Evolutionary conservation across 2,329 filamentous ascomycete genomes (phyloP).

Genomic region (Alternaria consortialis): DNA sequence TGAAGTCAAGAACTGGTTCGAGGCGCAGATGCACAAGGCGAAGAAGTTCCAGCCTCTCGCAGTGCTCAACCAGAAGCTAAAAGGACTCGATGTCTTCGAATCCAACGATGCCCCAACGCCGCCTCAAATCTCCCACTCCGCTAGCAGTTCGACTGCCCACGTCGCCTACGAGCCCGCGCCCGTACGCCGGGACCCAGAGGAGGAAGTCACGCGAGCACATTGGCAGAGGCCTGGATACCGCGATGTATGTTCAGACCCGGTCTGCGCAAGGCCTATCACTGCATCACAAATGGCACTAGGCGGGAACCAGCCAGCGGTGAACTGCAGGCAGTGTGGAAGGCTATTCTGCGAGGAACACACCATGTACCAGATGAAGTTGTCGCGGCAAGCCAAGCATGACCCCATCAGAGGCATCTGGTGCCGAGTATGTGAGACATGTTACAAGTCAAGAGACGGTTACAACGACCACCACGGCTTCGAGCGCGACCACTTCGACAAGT

Average conservation of each 20-base stretch:
- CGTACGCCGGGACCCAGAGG: constrained; percentile 76
- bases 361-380: constrained; percentile 99
- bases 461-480: constrained; percentile 81
- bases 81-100: constrained; percentile 92
- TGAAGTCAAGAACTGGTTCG: constrained; percentile 97
- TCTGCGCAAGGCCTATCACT: constrained; percentile 67
- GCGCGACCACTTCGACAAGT: constrained; percentile 76
- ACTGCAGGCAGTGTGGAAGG: constrained; percentile 91
- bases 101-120: constrained; percentile 75
- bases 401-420: constrained; percentile 92
- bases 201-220: constrained; percentile 84
- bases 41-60: constrained; percentile 93
- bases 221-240: constrained; percentile 82
- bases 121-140: constrained; percentile 43
- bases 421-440: constrained; percentile 97
- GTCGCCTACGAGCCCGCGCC: constrained; percentile 43
- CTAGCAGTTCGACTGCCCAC: constrained; percentile 44
- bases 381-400: constrained; percentile 86
- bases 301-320: constrained; percentile 81
- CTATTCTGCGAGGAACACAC: constrained; percentile 98
- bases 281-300: constrained; percentile 71
- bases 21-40: constrained; percentile 90
- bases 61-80: constrained; percentile 90
- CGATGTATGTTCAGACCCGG: constrained; percentile 86
- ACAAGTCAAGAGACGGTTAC: constrained; percentile 94